These are phyloP conservation scores for Asterella californica DNA, from an alignment of 225 moss, liverwort and hornwort species.

Conservation along the genomic window DNA sequence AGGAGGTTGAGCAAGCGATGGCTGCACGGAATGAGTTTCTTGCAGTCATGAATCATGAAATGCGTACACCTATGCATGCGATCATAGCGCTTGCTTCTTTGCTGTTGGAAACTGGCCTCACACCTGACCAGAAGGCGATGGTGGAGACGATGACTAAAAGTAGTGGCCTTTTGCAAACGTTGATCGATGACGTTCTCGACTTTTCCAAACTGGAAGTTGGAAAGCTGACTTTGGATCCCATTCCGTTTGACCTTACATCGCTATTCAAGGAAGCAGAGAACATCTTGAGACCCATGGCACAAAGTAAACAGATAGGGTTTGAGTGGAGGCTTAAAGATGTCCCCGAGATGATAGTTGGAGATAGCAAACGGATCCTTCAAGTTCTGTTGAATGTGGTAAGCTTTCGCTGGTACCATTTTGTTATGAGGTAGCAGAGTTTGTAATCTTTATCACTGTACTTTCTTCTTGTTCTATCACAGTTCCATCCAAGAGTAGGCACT, in stretches of 20 bases:
- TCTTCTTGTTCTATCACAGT: background rate
- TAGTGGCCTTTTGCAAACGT: conserved; percentile 73
- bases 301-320: conserved; percentile 35
- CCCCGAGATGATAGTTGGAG: conserved; percentile 31
- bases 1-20: conserved; percentile 59
- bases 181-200: conserved; percentile 86
- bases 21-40: conserved; percentile 76
- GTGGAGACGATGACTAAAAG: conserved; percentile 83
- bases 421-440: background rate
- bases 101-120: conserved; percentile 29
- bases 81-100: conserved; percentile 44
- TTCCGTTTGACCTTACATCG: conserved; percentile 30
- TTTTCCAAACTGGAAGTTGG: conserved; percentile 94
- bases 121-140: conserved; percentile 57
- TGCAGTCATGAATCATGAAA: conserved; percentile 97
- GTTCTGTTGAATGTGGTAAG: conserved; percentile 47
- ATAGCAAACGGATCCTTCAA: conserved; percentile 47
- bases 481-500: background rate
- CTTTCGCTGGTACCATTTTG: background rate
- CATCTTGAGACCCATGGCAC: conserved; percentile 44
- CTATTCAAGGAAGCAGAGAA: conserved; percentile 44
- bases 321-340: conserved; percentile 30
- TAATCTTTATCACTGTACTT: background rate
- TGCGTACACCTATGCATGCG: conserved; percentile 87
- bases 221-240: conserved; percentile 60